These are phyloP conservation scores for Stephanocyclus meneghinianus DNA, from an alignment of 352 stramenopile genomes.

Conservation along the genomic window DNA sequence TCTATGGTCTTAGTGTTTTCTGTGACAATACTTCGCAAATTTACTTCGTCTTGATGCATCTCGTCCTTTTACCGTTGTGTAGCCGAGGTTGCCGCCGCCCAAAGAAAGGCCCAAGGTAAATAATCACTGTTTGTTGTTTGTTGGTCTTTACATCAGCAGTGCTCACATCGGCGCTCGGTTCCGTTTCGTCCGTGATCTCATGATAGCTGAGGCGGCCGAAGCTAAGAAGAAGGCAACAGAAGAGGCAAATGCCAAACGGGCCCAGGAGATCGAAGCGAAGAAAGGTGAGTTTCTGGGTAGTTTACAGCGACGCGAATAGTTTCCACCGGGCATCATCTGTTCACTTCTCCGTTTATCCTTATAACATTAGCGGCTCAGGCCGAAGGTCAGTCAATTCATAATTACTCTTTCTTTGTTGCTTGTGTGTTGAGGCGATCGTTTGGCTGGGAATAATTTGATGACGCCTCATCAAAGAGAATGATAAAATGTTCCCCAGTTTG, in stretches of 20 bases:
- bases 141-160: background rate
- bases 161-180: background rate
- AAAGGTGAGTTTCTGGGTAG: background rate
- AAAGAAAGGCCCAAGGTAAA: conserved; percentile 12
- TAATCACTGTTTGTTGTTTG: background rate
- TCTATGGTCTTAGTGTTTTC: background rate
- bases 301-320: background rate
- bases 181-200: background rate
- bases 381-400: background rate
- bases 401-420: no score
- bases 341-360: background rate
- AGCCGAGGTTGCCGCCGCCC: conserved; percentile 11
- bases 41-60: background rate
- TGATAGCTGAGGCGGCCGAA: conserved; percentile 7
- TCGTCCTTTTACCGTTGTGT: background rate
- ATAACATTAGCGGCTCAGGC: background rate
- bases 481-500: no score
- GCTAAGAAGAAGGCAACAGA: conserved; percentile 1
- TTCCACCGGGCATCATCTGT: background rate
- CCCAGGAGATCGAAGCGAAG: conserved; percentile 9
- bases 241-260: conserved; percentile 7
- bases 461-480: no score
- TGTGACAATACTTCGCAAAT: background rate
- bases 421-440: no score
- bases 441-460: no score